Conservation (phyloP, 176 grass and related monocot genomes). For the Hordeum vulgare region MorexV3_pseudomolecules_assembly NC_058521.1:55486124-55486623, state of each 20-base stretch:
- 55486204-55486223: background rate
- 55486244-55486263: slow-evolving; percentile 3
- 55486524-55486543: background rate
- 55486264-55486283: background rate
- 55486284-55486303: background rate
- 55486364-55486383: slow-evolving; percentile 39
- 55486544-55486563: background rate
- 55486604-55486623: background rate
- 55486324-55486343: background rate
- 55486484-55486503: background rate
- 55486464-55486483: background rate
- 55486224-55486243: slow-evolving; percentile 2
- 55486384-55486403: background rate
- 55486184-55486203: background rate
- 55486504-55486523: background rate
- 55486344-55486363: background rate
- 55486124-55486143: slow-evolving; percentile 28
- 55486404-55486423: background rate
- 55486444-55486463: background rate
- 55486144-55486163: slow-evolving; percentile 17
- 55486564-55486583: background rate
- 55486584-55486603: background rate
- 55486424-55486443: slow-evolving; percentile 47
- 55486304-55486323: background rate
- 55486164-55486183: background rate